Conservation (phyloP, 2,329 filamentous ascomycete species). For the Diaporthe vaccinii region DNA sequence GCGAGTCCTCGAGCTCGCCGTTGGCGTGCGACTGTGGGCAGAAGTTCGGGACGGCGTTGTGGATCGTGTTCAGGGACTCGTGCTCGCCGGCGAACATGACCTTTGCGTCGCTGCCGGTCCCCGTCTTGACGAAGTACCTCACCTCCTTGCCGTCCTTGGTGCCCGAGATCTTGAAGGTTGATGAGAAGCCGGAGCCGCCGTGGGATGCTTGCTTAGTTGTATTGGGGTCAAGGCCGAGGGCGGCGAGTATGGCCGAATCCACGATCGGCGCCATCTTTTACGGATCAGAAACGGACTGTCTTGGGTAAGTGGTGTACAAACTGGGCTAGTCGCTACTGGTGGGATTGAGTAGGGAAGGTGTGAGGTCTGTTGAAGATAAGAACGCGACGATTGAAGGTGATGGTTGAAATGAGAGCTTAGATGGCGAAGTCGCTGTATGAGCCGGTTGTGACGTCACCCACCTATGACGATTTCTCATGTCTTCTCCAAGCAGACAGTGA, state of each 20-base stretch:
- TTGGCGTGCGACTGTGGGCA: constrained; percentile 83
- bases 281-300: neutral
- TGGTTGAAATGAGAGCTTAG: neutral
- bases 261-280: constrained; percentile 61
- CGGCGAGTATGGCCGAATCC: constrained; percentile 73
- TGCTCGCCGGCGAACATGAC: constrained; percentile 86
- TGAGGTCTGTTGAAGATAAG: neutral
- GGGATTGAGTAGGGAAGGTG: neutral
- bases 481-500: neutral
- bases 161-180: constrained; percentile 63
- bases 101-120: constrained; percentile 68
- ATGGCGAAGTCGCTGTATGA: neutral
- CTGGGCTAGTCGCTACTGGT: neutral
- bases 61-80: constrained; percentile 85
- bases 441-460: constrained; percentile 34
- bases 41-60: constrained; percentile 77
- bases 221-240: constrained; percentile 70
- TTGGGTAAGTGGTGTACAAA: neutral
- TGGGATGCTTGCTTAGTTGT: constrained; percentile 69
- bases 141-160: constrained; percentile 43
- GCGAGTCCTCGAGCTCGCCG: constrained; percentile 69
- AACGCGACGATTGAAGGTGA: neutral
- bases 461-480: constrained; percentile 1
- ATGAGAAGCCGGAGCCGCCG: constrained; percentile 77
- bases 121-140: constrained; percentile 81